phyloP scores from a whole-genome alignment of 2,329 filamentous ascomycete genomes.

The Seiridium unicorne region DNA sequence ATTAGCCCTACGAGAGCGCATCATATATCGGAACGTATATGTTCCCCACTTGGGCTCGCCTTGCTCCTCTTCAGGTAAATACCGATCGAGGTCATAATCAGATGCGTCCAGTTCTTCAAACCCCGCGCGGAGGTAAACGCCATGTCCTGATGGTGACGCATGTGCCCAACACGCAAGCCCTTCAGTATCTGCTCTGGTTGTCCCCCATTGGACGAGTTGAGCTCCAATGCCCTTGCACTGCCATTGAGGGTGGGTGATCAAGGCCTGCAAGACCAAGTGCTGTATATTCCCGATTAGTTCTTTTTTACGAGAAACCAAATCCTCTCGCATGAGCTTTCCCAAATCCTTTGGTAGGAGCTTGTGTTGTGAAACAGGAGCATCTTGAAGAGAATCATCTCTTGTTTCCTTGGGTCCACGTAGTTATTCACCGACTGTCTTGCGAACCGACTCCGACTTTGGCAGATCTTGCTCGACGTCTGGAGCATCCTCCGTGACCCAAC shows the following conservation, averaged over 20 bases:
- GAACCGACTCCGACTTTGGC: neutral
- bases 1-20: neutral
- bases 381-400: neutral
- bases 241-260: neutral
- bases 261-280: constrained; percentile 7
- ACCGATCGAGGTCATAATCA: neutral
- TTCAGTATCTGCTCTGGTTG: neutral
- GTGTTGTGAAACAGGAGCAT: neutral
- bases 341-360: neutral
- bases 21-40: constrained; percentile 6
- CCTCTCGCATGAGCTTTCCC: neutral
- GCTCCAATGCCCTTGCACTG: neutral
- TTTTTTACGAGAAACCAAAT: neutral
- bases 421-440: neutral
- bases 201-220: constrained; percentile 1
- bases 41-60: neutral
- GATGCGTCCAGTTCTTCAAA: neutral
- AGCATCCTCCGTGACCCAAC: constrained; percentile 1
- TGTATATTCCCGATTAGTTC: neutral
- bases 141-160: constrained; percentile 1
- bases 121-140: constrained; percentile 4
- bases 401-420: neutral
- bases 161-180: constrained; percentile 4
- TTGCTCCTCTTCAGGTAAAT: neutral
- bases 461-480: neutral